Percentiles rank a stretch among this genome's conserved stretches.
phyloP scores from a whole-genome alignment of 306 rosid genomes.

The Biancaea sappan region DNA sequence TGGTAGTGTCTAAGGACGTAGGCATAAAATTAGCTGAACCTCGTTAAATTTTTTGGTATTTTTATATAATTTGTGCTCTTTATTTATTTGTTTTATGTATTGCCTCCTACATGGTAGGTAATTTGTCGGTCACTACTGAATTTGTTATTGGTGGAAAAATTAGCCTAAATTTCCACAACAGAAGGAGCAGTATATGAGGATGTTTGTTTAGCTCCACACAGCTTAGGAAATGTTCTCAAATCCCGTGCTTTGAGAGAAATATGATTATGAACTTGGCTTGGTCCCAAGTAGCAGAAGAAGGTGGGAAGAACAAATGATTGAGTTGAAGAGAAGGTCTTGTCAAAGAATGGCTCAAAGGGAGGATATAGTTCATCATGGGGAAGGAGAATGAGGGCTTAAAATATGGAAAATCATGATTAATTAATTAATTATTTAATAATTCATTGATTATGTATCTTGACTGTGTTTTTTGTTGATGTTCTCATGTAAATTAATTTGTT shows the following conservation, averaged over 20 bases:
- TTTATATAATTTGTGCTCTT: too few species aligned
- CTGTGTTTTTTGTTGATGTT: neutral
- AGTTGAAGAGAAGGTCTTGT: conserved; percentile 51
- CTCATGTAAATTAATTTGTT: neutral
- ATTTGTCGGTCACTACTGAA: too few species aligned
- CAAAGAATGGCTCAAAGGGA: conserved; percentile 28
- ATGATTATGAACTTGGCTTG: conserved; percentile 48
- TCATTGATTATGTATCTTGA: neutral
- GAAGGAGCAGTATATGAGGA: conserved; percentile 54
- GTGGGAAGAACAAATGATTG: conserved; percentile 57
- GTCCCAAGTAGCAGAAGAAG: conserved; percentile 23
- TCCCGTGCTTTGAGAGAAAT: conserved; percentile 52
- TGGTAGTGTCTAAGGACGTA: too few species aligned
- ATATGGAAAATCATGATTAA: neutral
- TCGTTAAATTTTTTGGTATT: too few species aligned
- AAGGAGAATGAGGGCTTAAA: conserved; percentile 41
- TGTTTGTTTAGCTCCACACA: conserved; percentile 55
- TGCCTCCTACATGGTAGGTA: too few species aligned
- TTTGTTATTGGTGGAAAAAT: too few species aligned
- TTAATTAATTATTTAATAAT: too few species aligned
- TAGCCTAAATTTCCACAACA: too few species aligned
- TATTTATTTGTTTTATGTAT: too few species aligned
- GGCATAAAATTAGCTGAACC: too few species aligned
- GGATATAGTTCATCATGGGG: conserved; percentile 49
- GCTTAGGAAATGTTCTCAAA: conserved; percentile 61